Evolutionary conservation across 1,284 basidiomycete species (phyloP), one percentile per base, ranked within the genome.

Genomic region (Tremellales sp.): DNA sequence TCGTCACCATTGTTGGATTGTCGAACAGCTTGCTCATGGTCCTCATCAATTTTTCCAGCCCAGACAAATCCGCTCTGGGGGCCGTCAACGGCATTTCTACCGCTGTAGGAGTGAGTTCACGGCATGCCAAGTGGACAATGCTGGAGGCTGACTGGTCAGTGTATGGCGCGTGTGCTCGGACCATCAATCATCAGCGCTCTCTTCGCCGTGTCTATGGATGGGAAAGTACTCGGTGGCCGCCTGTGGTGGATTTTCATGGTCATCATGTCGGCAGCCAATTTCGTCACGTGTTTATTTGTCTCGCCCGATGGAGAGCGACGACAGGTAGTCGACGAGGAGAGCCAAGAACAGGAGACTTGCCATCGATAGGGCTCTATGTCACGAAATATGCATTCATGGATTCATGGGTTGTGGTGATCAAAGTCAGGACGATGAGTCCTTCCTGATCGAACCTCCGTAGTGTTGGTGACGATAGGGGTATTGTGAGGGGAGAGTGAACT

Each of bases 201-300:
- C 3, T 73, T 65, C 48, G 70, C 70, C 13, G 51, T 69, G 8
- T 71, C 69, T 10, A 69, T 73, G 58, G 68, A 70, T 45, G 52
- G 60, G 19, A 57, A 63, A 17, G 58, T 68, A 3, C 46, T 71
- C 10, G 62, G 61, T 8, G 70, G 70, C 3, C 54, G 65, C 37
- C 52, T 71, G 24, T 73, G 70, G 70, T 73, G 69, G 69, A 61
- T 72, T 13, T 61, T 69, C 51, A 68, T 68, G 63, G 54, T 59
- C n/a, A 37, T 55, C 33, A 57, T 63, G 44, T 62, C 62, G 10
- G 17, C 53, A 3, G 22, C 59, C 43, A 65, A 65, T 37, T 52
- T 61, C 25, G 46, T 23, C n/a, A 51, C 59, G 7, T 47, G 51
- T 27, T 36, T 59, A 15, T 55, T 57, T 39, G 56, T 65, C 6